phyloP scores from a whole-genome alignment of 179 eudicot species.

The Silene vulgaris region DNA sequence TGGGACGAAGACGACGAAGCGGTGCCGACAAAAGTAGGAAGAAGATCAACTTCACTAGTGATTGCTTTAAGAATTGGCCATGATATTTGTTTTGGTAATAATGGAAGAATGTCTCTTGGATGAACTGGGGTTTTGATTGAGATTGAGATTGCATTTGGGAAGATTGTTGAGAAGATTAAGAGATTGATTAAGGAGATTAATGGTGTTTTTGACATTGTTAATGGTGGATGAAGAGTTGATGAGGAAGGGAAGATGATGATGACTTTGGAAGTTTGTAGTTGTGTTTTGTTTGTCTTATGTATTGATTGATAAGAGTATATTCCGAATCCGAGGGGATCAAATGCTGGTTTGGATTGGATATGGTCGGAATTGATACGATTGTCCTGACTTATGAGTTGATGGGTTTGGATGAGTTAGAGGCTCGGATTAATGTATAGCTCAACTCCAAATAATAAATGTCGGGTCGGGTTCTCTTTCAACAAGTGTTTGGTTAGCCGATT shows the following conservation, averaged over 20 bases:
- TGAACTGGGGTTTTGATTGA: slow-evolving; percentile 49
- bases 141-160: background rate
- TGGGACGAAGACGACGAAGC: slow-evolving; percentile 32
- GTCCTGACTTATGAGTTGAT: no score
- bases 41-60: slow-evolving; percentile 53
- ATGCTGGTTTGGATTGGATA: no score
- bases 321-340: no score
- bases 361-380: no score
- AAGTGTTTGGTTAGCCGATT: no score
- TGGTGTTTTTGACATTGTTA: slow-evolving; percentile 23
- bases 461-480: no score
- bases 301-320: no score
- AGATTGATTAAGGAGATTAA: slow-evolving; percentile 13
- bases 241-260: background rate
- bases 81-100: slow-evolving; percentile 59
- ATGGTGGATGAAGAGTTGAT: background rate
- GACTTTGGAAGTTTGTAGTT: background rate
- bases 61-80: slow-evolving; percentile 61
- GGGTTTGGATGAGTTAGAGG: no score
- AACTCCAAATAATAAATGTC: no score
- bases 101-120: slow-evolving; percentile 59
- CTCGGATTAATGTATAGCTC: no score
- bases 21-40: slow-evolving; percentile 80
- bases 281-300: no score
- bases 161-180: background rate